phyloP scores from a whole-genome alignment of 139 green algal species.

The Tetradesmus lagerheimii region DNA sequence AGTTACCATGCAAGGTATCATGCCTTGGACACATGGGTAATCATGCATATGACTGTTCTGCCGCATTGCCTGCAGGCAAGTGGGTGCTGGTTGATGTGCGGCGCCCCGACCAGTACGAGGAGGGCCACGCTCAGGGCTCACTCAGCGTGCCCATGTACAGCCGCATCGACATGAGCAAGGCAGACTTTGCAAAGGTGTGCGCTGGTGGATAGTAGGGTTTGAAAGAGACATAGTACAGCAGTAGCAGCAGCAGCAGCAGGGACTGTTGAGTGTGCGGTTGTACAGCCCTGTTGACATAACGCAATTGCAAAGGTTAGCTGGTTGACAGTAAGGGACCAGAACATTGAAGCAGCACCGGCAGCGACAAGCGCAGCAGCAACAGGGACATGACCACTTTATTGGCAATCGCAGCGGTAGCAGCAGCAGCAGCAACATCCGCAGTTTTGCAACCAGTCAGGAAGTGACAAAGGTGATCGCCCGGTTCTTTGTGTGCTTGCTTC shows the following conservation, averaged over 20 bases:
- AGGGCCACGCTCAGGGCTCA: constrained; percentile 13
- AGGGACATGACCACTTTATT: too few relatives aligned
- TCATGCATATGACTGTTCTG: too few relatives aligned
- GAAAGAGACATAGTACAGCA: too few relatives aligned
- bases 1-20: too few relatives aligned
- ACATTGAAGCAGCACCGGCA: not conserved
- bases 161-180: constrained; percentile 36
- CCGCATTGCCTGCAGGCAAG: not conserved
- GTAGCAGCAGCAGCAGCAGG: not conserved
- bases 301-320: constrained; percentile 34
- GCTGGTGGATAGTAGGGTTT: too few relatives aligned
- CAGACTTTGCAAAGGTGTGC: constrained; percentile 35
- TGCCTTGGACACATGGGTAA: too few relatives aligned
- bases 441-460: too few relatives aligned
- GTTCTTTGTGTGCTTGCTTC: too few relatives aligned
- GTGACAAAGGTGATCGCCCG: too few relatives aligned
- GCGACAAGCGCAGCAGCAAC: not conserved
- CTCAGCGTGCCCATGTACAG: constrained; percentile 41
- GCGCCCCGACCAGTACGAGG: constrained; percentile 36
- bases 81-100: not conserved
- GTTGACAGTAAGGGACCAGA: too few relatives aligned
- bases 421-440: too few relatives aligned
- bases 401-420: too few relatives aligned
- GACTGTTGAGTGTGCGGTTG: not conserved
- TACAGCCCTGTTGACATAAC: constrained; percentile 37